Conservation (phyloP, 306 rosid species). For the Cucumis hystrix region DNA sequence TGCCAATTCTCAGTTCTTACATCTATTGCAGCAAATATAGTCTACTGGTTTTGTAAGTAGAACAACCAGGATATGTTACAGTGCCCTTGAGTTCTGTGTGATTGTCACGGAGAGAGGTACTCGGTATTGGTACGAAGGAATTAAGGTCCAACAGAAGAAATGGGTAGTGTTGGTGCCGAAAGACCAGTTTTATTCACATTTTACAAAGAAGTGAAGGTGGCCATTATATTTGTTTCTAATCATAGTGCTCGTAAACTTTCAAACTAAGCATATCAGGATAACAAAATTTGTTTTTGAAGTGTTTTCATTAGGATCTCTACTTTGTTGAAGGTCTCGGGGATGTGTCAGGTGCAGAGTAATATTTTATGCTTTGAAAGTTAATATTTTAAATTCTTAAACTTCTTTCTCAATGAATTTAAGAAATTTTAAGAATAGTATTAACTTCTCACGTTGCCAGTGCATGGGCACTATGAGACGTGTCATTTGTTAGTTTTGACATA, state of each 20-base stretch:
- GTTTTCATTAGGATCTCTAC: neutral
- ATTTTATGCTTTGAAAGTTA: neutral
- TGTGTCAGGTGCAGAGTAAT: neutral
- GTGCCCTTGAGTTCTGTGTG: neutral
- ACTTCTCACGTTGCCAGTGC: neutral
- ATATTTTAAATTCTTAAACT: neutral
- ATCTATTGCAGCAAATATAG: neutral
- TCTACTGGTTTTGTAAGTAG: neutral
- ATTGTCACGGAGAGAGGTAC: neutral
- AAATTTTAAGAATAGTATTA: neutral
- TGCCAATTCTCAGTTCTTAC: neutral
- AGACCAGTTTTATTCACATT: neutral
- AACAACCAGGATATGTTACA: neutral
- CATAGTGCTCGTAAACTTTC: neutral
- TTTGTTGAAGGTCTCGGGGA: neutral
- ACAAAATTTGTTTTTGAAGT: neutral
- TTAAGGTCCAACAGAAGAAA: neutral
- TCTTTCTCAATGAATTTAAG: neutral
- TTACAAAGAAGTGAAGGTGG: neutral
- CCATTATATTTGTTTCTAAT: neutral
- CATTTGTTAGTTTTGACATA: neutral
- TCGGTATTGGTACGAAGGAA: neutral
- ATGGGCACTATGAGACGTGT: neutral
- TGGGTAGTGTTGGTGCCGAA: neutral
- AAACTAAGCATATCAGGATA: neutral